Evolutionary conservation across 495 filamentous ascomycete genomes (phyloP), one percentile per base, ranked within the genome.

Genomic region (Aspergillus egyptiacus): DNA sequence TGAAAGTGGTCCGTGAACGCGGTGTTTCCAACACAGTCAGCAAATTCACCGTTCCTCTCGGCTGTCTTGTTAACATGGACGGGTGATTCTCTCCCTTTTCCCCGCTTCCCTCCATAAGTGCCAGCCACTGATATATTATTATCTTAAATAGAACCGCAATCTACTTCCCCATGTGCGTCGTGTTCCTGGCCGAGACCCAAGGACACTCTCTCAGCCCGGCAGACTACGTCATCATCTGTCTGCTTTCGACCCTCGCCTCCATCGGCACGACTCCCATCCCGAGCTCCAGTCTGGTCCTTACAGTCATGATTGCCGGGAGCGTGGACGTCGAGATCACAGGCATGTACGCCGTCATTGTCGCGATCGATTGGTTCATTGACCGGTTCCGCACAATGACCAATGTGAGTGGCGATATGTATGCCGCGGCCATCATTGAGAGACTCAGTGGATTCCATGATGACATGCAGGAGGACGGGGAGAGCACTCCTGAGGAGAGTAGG

Each of bases 231-330:
- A 50, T 50, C 36, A 50, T 50, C 28, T 34, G 27, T 14, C 48
- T 50, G 3, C 22, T 50, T 1, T 50, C 48, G 19, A 50, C 48
- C 2, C 48, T 50, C 28, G 38, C 48, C n/a, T 43, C 38, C 7
- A 50, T 50, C 22, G 48, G 48, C 25, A 50, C 48, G 11, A 50
- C 48, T 2, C 48, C 48, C n/a, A 50, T 50, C 22, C 48, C 48
- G 13, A 50, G 48, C 31, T 50, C 48, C 3, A 43, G 37, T 15
- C 22, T 50, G 9, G 48, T 50, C 6, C 48, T 50, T 4, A 50
- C 48, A 2, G 48, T 50, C 5, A 50, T 50, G 48, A 50, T 50
- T 23, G 48, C 48, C 3, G 48, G 48, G 6, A 50, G 48, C 30
- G 48, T 50, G 4, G 40, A 50, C 18, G 48, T 50, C 2, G n/a